These are phyloP conservation scores for Nepenthes gracilis DNA, from an alignment of 148 eudicot genomes.

Conservation along the genomic window DNA sequence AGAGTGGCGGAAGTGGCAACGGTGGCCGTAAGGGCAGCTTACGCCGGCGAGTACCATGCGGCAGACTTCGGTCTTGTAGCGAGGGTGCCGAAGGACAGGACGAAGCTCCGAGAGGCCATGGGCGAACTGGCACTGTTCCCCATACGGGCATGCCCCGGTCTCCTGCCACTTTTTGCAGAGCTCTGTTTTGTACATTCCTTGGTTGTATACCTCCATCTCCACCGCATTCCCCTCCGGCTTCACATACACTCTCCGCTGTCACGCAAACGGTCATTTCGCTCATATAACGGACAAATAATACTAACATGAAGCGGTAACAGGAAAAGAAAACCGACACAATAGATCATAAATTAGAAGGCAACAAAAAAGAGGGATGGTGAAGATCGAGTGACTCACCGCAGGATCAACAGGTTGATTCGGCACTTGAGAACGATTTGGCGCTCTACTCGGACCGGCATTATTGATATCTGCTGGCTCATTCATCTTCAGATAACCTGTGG, in stretches of 20 bases:
- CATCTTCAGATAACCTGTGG: constrained; percentile 38
- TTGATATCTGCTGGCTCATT: neutral
- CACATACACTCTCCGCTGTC: constrained; percentile 26
- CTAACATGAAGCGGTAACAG: neutral
- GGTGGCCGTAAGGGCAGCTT: constrained; percentile 62
- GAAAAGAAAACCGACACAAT: neutral
- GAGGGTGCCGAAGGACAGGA: constrained; percentile 61
- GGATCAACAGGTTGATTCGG: neutral
- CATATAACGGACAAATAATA: neutral
- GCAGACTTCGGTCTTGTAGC: constrained; percentile 67
- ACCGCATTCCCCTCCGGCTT: constrained; percentile 25
- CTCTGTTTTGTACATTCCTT: constrained; percentile 60
- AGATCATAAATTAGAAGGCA: neutral
- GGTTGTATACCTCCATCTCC: constrained; percentile 49
- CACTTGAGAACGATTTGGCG: neutral
- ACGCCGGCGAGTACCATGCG: constrained; percentile 51
- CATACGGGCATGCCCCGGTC: constrained; percentile 44
- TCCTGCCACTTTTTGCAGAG: constrained; percentile 69
- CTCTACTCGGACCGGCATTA: neutral
- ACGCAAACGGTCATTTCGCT: neutral
- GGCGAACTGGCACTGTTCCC: constrained; percentile 44
- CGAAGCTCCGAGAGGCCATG: constrained; percentile 57
- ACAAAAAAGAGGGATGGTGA: neutral
- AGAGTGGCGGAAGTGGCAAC: constrained; percentile 69
- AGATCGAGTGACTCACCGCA: neutral